Percentiles rank a stretch among this genome's conserved stretches.
Evolutionary conservation across 192 early-diverging fungal genomes (phyloP).

Genomic region (Spizellomyces punctatus): DNA sequence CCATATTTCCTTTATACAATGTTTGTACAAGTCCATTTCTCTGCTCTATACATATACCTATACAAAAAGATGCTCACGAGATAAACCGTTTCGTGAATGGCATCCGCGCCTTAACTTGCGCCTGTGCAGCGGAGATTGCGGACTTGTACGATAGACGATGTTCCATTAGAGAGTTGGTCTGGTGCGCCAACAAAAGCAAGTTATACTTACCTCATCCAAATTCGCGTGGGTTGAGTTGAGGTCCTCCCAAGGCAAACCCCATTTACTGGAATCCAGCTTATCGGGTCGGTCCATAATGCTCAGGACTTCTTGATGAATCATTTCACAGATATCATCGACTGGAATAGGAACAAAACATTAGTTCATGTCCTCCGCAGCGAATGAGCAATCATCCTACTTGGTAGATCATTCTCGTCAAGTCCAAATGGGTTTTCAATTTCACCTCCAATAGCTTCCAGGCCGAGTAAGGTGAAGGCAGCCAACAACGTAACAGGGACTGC

Average conservation of each 20-base stretch:
- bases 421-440: constrained; percentile 97
- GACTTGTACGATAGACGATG: no score
- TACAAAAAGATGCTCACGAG: no score
- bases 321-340: constrained; percentile 25
- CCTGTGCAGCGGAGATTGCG: no score
- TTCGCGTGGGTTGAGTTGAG: constrained; percentile 22
- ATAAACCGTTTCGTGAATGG: no score
- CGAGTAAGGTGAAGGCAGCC: constrained; percentile 40
- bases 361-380: neutral
- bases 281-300: constrained; percentile 32
- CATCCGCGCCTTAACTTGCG: no score
- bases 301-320: constrained; percentile 23
- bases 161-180: neutral
- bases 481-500: constrained; percentile 5
- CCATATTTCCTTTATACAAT: no score
- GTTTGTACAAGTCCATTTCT: no score
- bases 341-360: constrained; percentile 1
- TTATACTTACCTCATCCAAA: constrained; percentile 3
- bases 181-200: neutral
- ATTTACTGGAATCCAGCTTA: constrained; percentile 12
- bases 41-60: no score
- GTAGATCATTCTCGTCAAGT: constrained; percentile 1
- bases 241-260: constrained; percentile 24
- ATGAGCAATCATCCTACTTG: no score
- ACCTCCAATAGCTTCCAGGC: constrained; percentile 81